phyloP scores from a whole-genome alignment of 495 filamentous ascomycete genomes.

The Podospora comata region DNA sequence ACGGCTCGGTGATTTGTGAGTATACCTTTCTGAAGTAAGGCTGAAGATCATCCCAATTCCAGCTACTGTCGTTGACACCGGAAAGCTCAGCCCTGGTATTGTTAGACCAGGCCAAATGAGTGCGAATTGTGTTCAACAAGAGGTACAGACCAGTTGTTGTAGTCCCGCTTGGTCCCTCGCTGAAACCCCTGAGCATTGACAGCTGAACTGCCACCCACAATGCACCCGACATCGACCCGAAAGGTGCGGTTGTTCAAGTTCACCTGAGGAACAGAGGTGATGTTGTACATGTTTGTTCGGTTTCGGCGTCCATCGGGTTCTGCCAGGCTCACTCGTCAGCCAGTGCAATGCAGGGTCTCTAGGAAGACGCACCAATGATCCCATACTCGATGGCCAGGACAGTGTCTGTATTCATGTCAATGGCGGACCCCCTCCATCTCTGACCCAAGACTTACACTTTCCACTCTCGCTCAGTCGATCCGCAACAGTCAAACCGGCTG shows the following conservation, averaged over 20 bases:
- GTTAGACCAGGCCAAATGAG: neutral
- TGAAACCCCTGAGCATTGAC: conserved; percentile 46
- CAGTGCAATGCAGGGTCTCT: neutral
- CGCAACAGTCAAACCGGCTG: conserved; percentile 14
- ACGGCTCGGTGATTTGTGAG: no score
- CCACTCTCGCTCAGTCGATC: conserved; percentile 18
- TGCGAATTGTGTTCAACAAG: no score
- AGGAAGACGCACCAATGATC: conserved; percentile 10
- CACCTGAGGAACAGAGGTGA: conserved; percentile 21
- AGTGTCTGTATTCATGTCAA: conserved; percentile 5
- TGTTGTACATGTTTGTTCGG: conserved; percentile 18
- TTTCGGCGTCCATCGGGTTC: conserved; percentile 4
- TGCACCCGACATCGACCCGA: conserved; percentile 32
- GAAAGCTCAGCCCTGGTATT: conserved; percentile 34
- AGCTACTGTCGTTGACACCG: conserved; percentile 37
- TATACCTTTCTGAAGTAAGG: conserved; percentile 38
- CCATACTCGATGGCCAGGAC: conserved; percentile 20
- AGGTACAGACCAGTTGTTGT: neutral
- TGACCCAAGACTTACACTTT: neutral
- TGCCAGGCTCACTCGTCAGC: neutral
- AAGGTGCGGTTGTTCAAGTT: conserved; percentile 34
- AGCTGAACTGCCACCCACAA: conserved; percentile 44
- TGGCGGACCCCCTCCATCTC: neutral
- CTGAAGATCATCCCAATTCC: conserved; percentile 41
- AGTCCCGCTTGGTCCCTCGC: conserved; percentile 14